These are phyloP conservation scores for Beta vulgaris DNA, from an alignment of 148 eudicot species.

Conservation along the genomic window DNA sequence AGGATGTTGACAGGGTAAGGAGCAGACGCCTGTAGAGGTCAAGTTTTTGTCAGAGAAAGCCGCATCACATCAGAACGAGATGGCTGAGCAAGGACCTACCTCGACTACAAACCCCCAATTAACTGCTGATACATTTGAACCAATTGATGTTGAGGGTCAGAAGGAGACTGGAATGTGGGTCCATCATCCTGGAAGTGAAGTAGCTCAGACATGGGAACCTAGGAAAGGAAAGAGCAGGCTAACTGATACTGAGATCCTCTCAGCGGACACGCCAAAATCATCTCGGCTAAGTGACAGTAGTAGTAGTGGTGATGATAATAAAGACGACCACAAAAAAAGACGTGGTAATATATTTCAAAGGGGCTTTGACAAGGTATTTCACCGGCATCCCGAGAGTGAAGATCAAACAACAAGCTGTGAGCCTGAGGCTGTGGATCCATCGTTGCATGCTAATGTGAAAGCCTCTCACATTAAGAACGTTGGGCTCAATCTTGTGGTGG, in stretches of 20 bases:
- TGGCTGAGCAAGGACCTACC: slow-evolving; percentile 21
- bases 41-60: slow-evolving; percentile 24
- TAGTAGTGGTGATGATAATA: slow-evolving; percentile 54
- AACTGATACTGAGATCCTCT: slow-evolving; percentile 37
- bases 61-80: slow-evolving; percentile 29
- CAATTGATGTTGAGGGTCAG: slow-evolving; percentile 69
- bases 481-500: slow-evolving; percentile 51
- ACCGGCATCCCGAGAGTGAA: slow-evolving; percentile 38
- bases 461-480: slow-evolving; percentile 41
- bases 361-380: slow-evolving; percentile 59
- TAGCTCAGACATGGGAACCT: slow-evolving; percentile 73
- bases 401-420: slow-evolving; percentile 24
- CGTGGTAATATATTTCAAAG: slow-evolving; percentile 37
- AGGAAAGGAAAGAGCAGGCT: slow-evolving; percentile 62
- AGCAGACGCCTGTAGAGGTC: slow-evolving; percentile 26
- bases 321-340: slow-evolving; percentile 26
- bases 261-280: slow-evolving; percentile 35
- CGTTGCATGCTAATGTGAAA: slow-evolving; percentile 51
- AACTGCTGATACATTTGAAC: slow-evolving; percentile 55
- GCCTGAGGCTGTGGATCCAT: slow-evolving; percentile 29
- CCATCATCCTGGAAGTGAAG: slow-evolving; percentile 76
- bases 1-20: slow-evolving; percentile 41
- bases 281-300: slow-evolving; percentile 30
- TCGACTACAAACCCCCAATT: slow-evolving; percentile 11
- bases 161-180: slow-evolving; percentile 80